Evolutionary conservation across 768 basidiomycete genomes (phyloP), one percentile per base, ranked within the genome.

Genomic region (Boletus tomentosulus): DNA sequence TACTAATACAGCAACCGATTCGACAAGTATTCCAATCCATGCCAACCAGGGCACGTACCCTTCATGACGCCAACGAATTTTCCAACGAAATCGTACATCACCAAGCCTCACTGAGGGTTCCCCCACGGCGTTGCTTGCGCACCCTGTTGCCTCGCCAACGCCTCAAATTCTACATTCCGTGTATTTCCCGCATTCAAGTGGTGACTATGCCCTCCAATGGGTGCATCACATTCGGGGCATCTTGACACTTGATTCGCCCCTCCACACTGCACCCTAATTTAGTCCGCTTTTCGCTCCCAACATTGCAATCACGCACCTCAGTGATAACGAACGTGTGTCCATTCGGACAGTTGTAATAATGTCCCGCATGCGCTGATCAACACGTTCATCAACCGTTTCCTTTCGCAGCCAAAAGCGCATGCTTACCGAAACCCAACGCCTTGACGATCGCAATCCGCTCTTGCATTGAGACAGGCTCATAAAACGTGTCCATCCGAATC

Each of bases 311-410:
- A 59, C 41, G 35, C 53, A 85, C 82, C 64, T 85, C 78, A 0
- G 63, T 68, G 33, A 87, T 85, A 2, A 82, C 78, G 51, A 81
- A 86, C 0, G 77, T 73, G 57, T 87, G 85, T 0, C 85, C 85
- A 47, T 85, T 85, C 0, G 69, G 74, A 52, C 81, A 82, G 16
- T 72, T 75, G 52, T 77, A 79, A 54, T 74, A 80, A 58, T 79
- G 78, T 0, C 77, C 77, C 3, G 72, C 66, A 7, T 71, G 68
- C 9, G 67, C 76, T 75, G 28, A 12, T n/a, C 16, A 35, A 35
- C 1, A 3, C 16, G 43, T 19, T 57, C 6, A 11, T 13, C 22
- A 49, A 54, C 16, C 56, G 43, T 13, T 13, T 3, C 3, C 6
- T 0, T 51, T 15, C 11, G 2, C 27, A 13, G 19, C 45, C 6